phyloP scores from a whole-genome alignment of 495 filamentous ascomycete species.

The Talaromyces thailandensis region DNA sequence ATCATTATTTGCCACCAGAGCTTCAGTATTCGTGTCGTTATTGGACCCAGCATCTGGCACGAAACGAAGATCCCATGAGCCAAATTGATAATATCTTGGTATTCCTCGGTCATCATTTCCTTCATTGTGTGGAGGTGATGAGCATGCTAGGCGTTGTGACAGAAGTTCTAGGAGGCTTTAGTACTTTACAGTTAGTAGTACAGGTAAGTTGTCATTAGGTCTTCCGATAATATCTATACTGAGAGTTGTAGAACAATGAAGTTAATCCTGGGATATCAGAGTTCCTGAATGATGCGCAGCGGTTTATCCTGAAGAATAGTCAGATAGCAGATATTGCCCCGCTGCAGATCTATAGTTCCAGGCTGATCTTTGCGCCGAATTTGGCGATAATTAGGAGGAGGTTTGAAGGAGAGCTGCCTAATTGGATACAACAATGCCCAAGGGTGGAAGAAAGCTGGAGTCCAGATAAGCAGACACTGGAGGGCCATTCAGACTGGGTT shows the following conservation, averaged over 20 bases:
- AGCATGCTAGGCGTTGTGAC: slow-evolving; percentile 23
- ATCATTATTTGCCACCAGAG: slow-evolving; percentile 16
- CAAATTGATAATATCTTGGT: slow-evolving; percentile 16
- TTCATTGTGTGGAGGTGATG: slow-evolving; percentile 37
- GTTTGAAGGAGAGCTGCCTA: slow-evolving; percentile 3
- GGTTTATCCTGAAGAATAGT: slow-evolving; percentile 21
- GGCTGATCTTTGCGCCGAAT: slow-evolving; percentile 24
- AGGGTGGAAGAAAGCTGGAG: slow-evolving; percentile 6
- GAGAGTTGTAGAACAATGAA: too few relatives aligned
- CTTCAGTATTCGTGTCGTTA: slow-evolving; percentile 35
- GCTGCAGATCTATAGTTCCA: slow-evolving; percentile 15
- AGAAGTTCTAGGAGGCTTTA: slow-evolving; percentile 8
- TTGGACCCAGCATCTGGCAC: slow-evolving; percentile 32
- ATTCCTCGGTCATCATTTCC: slow-evolving; percentile 35
- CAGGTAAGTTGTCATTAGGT: neutral
- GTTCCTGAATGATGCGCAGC: slow-evolving; percentile 25
- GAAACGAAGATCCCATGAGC: slow-evolving; percentile 14
- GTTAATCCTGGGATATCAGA: slow-evolving; percentile 11
- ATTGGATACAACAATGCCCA: neutral
- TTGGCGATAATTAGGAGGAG: slow-evolving; percentile 15
- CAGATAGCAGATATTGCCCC: slow-evolving; percentile 22
- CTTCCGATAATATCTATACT: neutral
- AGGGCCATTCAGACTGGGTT: slow-evolving; percentile 2
- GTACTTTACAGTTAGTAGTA: slow-evolving; percentile 1
- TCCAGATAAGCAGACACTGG: slow-evolving; percentile 8